Evolutionary conservation across 164 flowering plant species (phyloP), one percentile per base, ranked within the genome.

Genomic region (Umbilicus rupestris): DNA sequence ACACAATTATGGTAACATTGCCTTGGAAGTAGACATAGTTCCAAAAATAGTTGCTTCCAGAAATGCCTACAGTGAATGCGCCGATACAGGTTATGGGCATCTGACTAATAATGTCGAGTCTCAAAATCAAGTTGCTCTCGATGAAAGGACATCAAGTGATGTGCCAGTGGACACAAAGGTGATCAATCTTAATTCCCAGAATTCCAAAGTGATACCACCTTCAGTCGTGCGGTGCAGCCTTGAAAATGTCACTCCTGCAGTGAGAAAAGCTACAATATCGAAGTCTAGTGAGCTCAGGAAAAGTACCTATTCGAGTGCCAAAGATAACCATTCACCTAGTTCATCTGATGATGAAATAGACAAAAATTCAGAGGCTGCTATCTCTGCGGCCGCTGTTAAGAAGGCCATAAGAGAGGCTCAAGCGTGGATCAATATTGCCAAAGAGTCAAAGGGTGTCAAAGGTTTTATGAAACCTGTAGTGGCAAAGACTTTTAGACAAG

Each of bases 391-490:
- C 62, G 85, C 88, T 39, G 71, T 86, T 69, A 80, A 66, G 68
- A 77, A 75, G 74, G 91, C 88, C 66, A 77, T 86, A 52, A 81
- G 78, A 47, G 76, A 81, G 74, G 88, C 91, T 68, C 84, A 80
- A 68, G 81, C 69, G 49, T 78, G 71, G 69, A 81, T 84, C 29
- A 75, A 75, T 67, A n/a, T 80, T 31, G 87, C 84, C 6, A 86
- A 81, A 73, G 79, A 77, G 62, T 66, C 72, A 42, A 75, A 77
- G 55, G 77, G 78, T n/a, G n/a, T 67, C 55, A 64, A 66, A 62
- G 55, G 60, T 58, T 66, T 64, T 33, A 66, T 63, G 28, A 81
- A n/a, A n/a, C n/a, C 76, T 16, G 15, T 42, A 31, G 65, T 66
- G 67, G 73, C 63, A 62, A 63, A 62, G 15, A 63, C 37, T 1